phyloP scores from a whole-genome alignment of 768 basidiomycete genomes.

The Termitomyces sp. region DNA sequence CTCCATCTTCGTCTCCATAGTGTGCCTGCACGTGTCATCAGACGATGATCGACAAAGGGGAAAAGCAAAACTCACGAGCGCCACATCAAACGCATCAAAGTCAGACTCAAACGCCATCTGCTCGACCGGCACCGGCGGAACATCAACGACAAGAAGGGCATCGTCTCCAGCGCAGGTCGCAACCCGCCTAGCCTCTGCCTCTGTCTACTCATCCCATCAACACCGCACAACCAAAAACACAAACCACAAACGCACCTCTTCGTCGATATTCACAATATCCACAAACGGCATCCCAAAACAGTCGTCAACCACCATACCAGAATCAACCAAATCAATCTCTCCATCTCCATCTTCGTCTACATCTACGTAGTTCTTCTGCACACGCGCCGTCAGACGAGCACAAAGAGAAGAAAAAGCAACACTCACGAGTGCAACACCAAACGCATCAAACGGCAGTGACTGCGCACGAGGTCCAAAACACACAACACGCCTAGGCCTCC shows the following conservation, averaged over 20 bases:
- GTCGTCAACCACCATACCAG: neutral
- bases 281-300: neutral
- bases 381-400: neutral
- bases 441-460: neutral
- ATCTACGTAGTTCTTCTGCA: neutral
- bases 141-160: neutral
- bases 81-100: neutral
- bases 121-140: too few species aligned
- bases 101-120: too few species aligned
- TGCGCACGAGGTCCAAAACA: too few species aligned
- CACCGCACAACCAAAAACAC: too few species aligned
- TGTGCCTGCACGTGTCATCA: neutral
- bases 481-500: too few species aligned
- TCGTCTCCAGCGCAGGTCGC: too few species aligned
- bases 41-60: neutral
- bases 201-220: neutral
- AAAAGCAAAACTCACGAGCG: neutral
- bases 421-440: neutral
- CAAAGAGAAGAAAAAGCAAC: neutral
- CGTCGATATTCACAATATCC: neutral
- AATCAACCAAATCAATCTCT: neutral
- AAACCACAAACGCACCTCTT: neutral
- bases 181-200: neutral
- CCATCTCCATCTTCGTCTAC: neutral
- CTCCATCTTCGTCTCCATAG: neutral